Conservation (phyloP, 495 filamentous ascomycete species). For the Aspergillus bertholletiae region DNA sequence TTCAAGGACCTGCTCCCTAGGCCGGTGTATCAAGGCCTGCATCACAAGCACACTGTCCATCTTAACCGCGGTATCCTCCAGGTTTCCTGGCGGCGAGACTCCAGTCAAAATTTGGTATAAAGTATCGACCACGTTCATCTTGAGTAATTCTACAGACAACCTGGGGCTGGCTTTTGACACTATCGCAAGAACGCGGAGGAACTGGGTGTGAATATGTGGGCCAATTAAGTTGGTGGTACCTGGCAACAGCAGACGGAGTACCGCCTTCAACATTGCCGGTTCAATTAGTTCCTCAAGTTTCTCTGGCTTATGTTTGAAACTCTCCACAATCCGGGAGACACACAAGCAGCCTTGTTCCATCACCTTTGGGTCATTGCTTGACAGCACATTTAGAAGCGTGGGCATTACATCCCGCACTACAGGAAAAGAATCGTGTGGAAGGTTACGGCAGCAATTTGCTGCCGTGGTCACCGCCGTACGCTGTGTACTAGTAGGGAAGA, state of each 20-base stretch:
- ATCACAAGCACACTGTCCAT: constrained; percentile 98
- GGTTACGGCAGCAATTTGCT: constrained; percentile 95
- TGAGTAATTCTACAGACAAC: constrained; percentile 85
- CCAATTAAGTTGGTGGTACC: constrained; percentile 96
- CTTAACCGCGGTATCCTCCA: constrained; percentile 77
- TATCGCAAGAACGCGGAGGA: constrained; percentile 85
- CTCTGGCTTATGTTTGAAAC: constrained; percentile 80
- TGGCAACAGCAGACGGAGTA: constrained; percentile 86
- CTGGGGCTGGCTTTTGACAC: constrained; percentile 82
- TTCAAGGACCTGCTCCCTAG: constrained; percentile 95
- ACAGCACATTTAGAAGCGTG: constrained; percentile 81
- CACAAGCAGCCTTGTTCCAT: constrained; percentile 96
- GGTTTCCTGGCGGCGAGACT: constrained; percentile 80
- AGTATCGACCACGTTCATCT: constrained; percentile 96
- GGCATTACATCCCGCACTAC: constrained; percentile 94
- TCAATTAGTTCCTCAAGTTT: constrained; percentile 92
- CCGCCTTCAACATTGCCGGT: constrained; percentile 76
- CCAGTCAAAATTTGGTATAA: constrained; percentile 97
- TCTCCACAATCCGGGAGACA: constrained; percentile 95
- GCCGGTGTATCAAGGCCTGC: constrained; percentile 95
- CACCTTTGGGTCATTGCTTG: constrained; percentile 91
- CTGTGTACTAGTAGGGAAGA: constrained; percentile 96
- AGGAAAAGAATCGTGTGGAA: constrained; percentile 86
- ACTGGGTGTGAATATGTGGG: constrained; percentile 93
- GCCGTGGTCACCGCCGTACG: constrained; percentile 94